Evolutionary conservation across 2,329 filamentous ascomycete genomes (phyloP).

Genomic region (Alternaria hordeiaustralica): DNA sequence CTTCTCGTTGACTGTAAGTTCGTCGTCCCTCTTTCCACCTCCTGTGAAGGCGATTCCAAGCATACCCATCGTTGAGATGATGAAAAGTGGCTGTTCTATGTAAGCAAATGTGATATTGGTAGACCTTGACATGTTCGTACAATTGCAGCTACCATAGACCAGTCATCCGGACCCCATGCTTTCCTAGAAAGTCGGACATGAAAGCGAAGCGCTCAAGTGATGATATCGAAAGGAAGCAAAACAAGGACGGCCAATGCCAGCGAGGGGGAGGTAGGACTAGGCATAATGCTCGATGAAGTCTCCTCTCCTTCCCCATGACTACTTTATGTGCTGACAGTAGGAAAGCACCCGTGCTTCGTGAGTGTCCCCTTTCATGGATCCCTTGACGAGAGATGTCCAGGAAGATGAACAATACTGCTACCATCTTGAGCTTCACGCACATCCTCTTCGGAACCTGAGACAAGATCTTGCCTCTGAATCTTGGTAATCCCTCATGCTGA

Average conservation of each 20-base stretch:
- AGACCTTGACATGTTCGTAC: constrained; percentile 2
- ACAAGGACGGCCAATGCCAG: constrained; percentile 14
- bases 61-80: constrained; percentile 17
- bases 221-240: constrained; percentile 17
- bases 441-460: background rate
- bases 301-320: background rate
- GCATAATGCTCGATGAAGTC: background rate
- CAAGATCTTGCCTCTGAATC: background rate
- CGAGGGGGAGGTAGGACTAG: constrained; percentile 12
- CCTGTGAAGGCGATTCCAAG: constrained; percentile 19
- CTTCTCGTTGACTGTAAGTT: constrained; percentile 9
- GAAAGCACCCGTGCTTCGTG: background rate
- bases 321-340: background rate
- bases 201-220: constrained; percentile 18
- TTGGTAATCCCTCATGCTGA: background rate
- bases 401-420: background rate
- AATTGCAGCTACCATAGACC: constrained; percentile 31
- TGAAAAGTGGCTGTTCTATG: constrained; percentile 8
- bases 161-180: constrained; percentile 40
- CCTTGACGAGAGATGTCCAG: background rate
- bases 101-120: background rate
- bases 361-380: background rate
- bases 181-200: constrained; percentile 21
- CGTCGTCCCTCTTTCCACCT: constrained; percentile 12
- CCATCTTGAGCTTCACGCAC: background rate